phyloP scores from a whole-genome alignment of 331 rosid genomes.

The Arachis monticola region DNA sequence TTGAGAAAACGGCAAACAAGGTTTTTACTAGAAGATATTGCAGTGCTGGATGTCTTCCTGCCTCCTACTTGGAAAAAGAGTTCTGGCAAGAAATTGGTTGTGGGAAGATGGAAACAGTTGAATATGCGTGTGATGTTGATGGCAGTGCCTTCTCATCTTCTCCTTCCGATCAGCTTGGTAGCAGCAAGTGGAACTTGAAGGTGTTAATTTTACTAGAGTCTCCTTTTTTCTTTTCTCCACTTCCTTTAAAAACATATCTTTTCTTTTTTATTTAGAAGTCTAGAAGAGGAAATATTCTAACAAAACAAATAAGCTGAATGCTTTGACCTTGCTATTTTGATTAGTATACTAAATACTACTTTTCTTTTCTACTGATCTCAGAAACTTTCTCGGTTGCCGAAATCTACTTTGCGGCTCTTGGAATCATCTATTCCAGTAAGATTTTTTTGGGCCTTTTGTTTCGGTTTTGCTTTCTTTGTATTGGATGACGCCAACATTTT shows the following conservation, averaged over 20 bases:
- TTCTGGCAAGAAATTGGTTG: conserved; percentile 95
- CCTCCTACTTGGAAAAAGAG: conserved; percentile 84
- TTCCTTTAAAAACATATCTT: conserved; percentile 8
- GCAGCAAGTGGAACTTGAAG: conserved; percentile 97
- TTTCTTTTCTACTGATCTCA: conserved; percentile 45
- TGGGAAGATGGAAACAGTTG: conserved; percentile 94
- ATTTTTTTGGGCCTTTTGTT: neutral
- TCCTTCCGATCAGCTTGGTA: conserved; percentile 81
- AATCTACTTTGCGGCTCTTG: conserved; percentile 84
- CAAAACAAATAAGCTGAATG: conserved; percentile 2
- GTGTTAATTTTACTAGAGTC: conserved; percentile 54
- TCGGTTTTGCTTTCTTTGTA: neutral
- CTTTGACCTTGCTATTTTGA: conserved; percentile 16
- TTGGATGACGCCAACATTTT: conserved; percentile 14
- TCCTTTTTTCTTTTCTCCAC: conserved; percentile 6
- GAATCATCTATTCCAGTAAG: conserved; percentile 85
- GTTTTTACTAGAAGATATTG: conserved; percentile 82
- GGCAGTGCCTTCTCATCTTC: conserved; percentile 98
- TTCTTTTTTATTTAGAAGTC: conserved; percentile 13
- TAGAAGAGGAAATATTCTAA: conserved; percentile 13
- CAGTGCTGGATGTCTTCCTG: conserved; percentile 83
- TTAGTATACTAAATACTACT: conserved; percentile 27
- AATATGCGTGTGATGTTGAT: conserved; percentile 98
- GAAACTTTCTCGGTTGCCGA: conserved; percentile 85
- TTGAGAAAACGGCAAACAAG: conserved; percentile 97